Base-by-base conservation (phyloP, 805 yeast genomes). In the Ascoidea tarda region DNA sequence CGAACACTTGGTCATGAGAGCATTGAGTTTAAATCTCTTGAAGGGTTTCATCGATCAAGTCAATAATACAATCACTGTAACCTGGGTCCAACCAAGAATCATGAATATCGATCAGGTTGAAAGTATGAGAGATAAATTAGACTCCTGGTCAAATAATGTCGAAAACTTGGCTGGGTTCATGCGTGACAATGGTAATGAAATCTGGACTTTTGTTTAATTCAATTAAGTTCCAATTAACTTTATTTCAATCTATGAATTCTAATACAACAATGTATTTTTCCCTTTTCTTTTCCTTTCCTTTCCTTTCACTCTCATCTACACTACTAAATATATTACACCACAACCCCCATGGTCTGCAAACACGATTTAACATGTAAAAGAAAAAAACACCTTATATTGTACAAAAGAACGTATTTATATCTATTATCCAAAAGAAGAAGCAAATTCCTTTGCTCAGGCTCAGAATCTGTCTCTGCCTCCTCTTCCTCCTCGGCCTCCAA, bases 81-180 rank as follows among this genome's bases (percentile, higher is more conserved):
- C 85, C 32, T 93, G 99, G 99, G 83, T 91, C 56, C 98, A 93
- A 73, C 98, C 99, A 54, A 77, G 98, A 62, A 87, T 89, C 52
- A 83, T 93, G 76, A 87, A 87, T 62, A 74, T 73, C 57, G 78
- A 78, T 48, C 99, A 93, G 72, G 84, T 91, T 54, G 77, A 74
- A 53, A 74, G 75, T 48, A 87, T 93, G 85, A 80, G 81, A 58
- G 73, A 75, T 51, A 84, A 86, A 60, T 76, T 93, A 63, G 73
- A 73, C 32, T 74, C 73, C 51, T 93, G 99, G 99, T 83, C 85
- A 59, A 65, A 67, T 52, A 82, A 82, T 59, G 97, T 91, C 32
- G 74, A 75, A 46, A 72, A 73, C 42, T 74, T 93, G 59, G 84
- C 79, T 50, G 65, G 67, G 33, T 79, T 79, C 69, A 78, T 85